phyloP scores from a whole-genome alignment of 2,329 filamentous ascomycete genomes.

The Pseudogymnoascus sp. region DNA sequence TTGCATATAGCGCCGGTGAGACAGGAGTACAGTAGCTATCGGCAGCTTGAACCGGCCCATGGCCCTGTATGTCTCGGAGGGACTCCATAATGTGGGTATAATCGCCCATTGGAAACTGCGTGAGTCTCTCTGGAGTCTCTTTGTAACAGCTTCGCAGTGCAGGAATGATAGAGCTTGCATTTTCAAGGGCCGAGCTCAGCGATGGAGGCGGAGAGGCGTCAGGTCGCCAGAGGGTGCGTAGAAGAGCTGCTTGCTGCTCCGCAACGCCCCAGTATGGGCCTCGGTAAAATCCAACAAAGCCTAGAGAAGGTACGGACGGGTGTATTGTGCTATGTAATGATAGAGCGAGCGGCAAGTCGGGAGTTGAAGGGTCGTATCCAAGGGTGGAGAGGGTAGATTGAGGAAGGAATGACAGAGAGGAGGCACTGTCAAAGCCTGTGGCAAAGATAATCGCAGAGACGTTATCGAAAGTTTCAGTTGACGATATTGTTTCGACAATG shows the following conservation, averaged over 20 bases:
- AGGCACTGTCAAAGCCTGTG: conserved; percentile 62
- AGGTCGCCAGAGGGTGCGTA: conserved; percentile 51
- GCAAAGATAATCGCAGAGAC: conserved; percentile 64
- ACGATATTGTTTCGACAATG: conserved; percentile 12
- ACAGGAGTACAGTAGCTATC: conserved; percentile 29
- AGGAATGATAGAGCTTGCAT: conserved; percentile 19
- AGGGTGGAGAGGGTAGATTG: conserved; percentile 46
- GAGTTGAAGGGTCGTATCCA: conserved; percentile 41
- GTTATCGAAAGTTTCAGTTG: conserved; percentile 36
- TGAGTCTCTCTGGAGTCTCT: conserved; percentile 35
- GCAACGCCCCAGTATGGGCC: conserved; percentile 81
- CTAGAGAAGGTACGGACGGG: conserved; percentile 52
- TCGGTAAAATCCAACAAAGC: conserved; percentile 77
- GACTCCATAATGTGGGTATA: conserved; percentile 69
- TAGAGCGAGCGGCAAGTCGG: conserved; percentile 52
- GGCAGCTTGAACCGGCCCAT: conserved; percentile 31
- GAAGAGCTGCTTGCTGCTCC: conserved; percentile 72
- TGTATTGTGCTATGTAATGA: conserved; percentile 60
- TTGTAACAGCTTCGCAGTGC: conserved; percentile 15
- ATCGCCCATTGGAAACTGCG: conserved; percentile 78
- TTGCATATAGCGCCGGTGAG: conserved; percentile 24
- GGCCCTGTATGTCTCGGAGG: conserved; percentile 50
- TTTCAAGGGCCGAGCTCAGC: background rate
- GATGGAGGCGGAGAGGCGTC: conserved; percentile 7
- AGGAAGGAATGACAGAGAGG: conserved; percentile 58